A percentile compares a stretch with the other conserved stretches of the same genome.
These are phyloP conservation scores for Quillaja saponaria DNA, from an alignment of 306 rosid genomes.

Conservation along the genomic window DNA sequence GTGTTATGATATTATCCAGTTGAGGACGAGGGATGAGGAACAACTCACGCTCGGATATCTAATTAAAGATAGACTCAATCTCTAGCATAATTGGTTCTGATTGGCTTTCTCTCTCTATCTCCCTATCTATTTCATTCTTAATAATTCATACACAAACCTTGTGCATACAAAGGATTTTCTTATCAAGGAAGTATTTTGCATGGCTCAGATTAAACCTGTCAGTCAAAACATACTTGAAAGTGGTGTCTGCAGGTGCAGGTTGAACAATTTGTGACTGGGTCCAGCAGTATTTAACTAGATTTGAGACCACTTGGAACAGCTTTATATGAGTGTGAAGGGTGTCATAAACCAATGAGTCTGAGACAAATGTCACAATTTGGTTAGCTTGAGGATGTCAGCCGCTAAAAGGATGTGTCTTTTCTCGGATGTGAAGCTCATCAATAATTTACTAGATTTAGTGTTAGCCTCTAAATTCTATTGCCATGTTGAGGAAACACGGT, in stretches of 20 bases:
- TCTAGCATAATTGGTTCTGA: slow-evolving; percentile 30
- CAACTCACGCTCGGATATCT: slow-evolving; percentile 60
- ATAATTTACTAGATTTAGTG: too few relatives aligned
- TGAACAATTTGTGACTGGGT: slow-evolving; percentile 30
- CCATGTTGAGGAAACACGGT: too few relatives aligned
- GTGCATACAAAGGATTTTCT: slow-evolving; percentile 24
- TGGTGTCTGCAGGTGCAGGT: slow-evolving; percentile 32
- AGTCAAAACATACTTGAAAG: neutral
- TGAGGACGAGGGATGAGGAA: slow-evolving; percentile 44
- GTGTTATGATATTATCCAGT: slow-evolving; percentile 60
- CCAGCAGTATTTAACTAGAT: slow-evolving; percentile 7
- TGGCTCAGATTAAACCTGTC: slow-evolving; percentile 39
- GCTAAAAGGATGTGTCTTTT: too few relatives aligned
- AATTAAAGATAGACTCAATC: slow-evolving; percentile 49
- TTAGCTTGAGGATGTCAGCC: too few relatives aligned
- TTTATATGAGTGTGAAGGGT: neutral
- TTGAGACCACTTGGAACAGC: neutral
- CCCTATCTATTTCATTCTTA: slow-evolving; percentile 16
- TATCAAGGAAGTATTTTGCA: slow-evolving; percentile 25
- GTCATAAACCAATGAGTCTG: too few relatives aligned
- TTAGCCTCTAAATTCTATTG: too few relatives aligned
- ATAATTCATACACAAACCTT: slow-evolving; percentile 28
- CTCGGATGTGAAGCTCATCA: too few relatives aligned
- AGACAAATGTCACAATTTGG: too few relatives aligned
- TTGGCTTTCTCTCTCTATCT: slow-evolving; percentile 34